Evolutionary conservation across 2,329 filamentous ascomycete genomes (phyloP).

Genomic region (Orbilia javanica): DNA sequence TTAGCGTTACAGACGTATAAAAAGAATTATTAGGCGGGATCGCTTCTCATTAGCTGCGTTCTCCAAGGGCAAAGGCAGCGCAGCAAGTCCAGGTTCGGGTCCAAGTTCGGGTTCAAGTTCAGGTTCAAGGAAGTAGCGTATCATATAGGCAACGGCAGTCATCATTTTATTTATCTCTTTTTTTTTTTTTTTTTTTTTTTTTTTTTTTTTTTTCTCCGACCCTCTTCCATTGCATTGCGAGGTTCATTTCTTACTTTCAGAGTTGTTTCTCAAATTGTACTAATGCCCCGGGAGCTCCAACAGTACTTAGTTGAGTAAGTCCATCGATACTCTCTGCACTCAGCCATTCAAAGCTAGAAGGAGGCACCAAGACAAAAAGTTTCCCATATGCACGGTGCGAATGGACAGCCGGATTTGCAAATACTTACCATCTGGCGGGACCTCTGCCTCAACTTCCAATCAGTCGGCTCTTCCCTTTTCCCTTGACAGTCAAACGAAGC

Average conservation of each 20-base stretch:
- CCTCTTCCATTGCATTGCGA: conserved; percentile 12
- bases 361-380: conserved; percentile 26
- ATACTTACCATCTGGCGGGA: conserved; percentile 48
- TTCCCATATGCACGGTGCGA: conserved; percentile 50
- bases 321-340: conserved; percentile 23
- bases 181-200: conserved; percentile 19
- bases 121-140: conserved; percentile 48
- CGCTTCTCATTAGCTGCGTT: conserved; percentile 32
- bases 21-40: conserved; percentile 47
- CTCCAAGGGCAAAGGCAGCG: conserved; percentile 29
- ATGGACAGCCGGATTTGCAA: conserved; percentile 44
- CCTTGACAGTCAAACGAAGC: conserved; percentile 36
- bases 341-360: conserved; percentile 44
- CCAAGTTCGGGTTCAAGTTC: conserved; percentile 1
- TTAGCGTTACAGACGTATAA: conserved; percentile 51
- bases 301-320: conserved; percentile 42
- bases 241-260: conserved; percentile 17
- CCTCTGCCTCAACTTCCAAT: conserved; percentile 47
- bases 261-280: conserved; percentile 34
- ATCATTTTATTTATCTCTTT: conserved; percentile 19
- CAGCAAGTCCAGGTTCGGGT: conserved; percentile 18
- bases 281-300: conserved; percentile 38
- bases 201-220: conserved; percentile 33
- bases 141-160: conserved; percentile 48
- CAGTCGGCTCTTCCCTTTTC: conserved; percentile 43